Base-by-base conservation (phyloP, 2,329 filamentous ascomycete genomes). In the Ceratocystis cacaofunesta region DNA sequence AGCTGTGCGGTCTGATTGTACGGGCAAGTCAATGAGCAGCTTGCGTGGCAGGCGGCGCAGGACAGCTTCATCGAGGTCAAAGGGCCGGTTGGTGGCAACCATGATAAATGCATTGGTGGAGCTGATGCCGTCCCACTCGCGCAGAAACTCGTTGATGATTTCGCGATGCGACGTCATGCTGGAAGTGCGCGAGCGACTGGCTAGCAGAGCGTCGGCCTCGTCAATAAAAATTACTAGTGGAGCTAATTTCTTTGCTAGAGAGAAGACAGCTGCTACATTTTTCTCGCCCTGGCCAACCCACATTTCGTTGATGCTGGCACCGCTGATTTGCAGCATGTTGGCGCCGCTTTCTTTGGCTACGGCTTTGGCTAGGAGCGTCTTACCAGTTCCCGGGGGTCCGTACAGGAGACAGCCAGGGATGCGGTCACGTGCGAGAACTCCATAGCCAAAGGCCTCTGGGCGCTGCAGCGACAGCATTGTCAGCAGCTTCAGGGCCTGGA, bases 181-280 rank as follows among this genome's bases (percentile, higher is more conserved):
- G 67, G 82, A 81, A 28, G 81, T 79, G 48, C 83, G 82, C 69
- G 85, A 82, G 65, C 94, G 85, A 17, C 88, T 86, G 30, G 89
- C 89, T 65, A 99, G 88, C 61, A 99, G 86, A 6, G 92, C 89
- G 73, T 99, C 94, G 25, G 92, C 94, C 76, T 99, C 94, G 72
- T 99, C 94, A 68, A 99, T 90, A 76, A 99, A 97, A 62, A 99
- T 89, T 17, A 99, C 87, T 72, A 92, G 92, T 0, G 94, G 94
- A 1, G 88, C 87, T 6, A 96, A 82, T 74, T 96, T 96, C 76
- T 90, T 90, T 3, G 94, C 94, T 0, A 97, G 80, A 0, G 85
- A 88, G 76, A 99, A 99, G 50, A 97, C 86, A 0, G 92, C 92
- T 63, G 88, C 87, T 64, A 97, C 89, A 72, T 95, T 95, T 80